Evolutionary conservation across 148 eudicot genomes (phyloP).

Genomic region (Rhododendron ferrugineum): DNA sequence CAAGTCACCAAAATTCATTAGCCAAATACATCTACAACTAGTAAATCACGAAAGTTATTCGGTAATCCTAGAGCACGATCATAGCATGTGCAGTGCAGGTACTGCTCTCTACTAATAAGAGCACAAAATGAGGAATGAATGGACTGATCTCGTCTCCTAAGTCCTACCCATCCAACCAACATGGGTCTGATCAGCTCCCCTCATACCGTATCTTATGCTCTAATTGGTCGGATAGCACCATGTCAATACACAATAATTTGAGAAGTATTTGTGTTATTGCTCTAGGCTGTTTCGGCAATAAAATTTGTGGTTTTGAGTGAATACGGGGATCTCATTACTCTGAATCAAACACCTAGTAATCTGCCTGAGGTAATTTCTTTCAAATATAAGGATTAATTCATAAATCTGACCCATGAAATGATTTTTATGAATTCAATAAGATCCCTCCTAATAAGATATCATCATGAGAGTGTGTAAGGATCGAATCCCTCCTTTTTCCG

Average conservation of each 20-base stretch:
- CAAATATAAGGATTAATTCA: neutral
- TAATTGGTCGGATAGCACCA: neutral
- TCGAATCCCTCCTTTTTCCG: neutral
- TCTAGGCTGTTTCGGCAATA: neutral
- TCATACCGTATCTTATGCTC: neutral
- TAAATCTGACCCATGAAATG: neutral
- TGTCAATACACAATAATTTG: neutral
- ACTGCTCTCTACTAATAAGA: neutral
- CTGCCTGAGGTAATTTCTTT: neutral
- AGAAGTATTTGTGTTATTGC: neutral
- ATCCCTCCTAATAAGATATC: neutral
- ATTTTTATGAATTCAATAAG: neutral
- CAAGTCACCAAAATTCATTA: slow-evolving; percentile 7
- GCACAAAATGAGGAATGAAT: neutral
- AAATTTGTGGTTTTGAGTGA: neutral
- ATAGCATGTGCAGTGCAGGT: neutral
- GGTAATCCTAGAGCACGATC: neutral
- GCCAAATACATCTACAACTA: neutral
- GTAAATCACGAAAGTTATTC: neutral
- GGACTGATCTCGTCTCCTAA: neutral
- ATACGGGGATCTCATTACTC: neutral
- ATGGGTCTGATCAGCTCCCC: neutral
- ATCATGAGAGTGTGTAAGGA: neutral
- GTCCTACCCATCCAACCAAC: neutral
- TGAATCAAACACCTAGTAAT: neutral